Evolutionary conservation across 1,284 basidiomycete genomes (phyloP), one percentile per base, ranked within the genome.

Genomic region (Vanrija pseudolonga): DNA sequence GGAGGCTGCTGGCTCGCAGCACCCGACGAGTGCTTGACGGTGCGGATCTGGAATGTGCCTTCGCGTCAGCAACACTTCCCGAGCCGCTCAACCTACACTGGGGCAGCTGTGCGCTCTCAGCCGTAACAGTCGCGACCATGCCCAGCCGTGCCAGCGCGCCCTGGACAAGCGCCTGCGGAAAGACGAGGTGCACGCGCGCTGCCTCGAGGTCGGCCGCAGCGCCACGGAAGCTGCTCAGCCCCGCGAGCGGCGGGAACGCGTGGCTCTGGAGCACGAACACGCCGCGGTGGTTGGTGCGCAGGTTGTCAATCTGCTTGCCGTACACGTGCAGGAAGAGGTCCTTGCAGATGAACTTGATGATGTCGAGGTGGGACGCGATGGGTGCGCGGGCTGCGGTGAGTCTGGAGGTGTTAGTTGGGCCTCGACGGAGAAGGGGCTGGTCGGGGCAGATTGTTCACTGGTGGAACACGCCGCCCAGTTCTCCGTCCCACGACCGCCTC

Each of bases 331-430:
- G 57, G 62, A 75, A 74, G n/a, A 96, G 78, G 59, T 97, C 93
- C 71, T 97, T 97, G 79, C 93, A 97, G 57, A 97, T 82, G 68
- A 96, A 96, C 74, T 97, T 97, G 77, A 97, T 86, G 15, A 85
- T 85, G 64, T 97, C 93, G 9, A 97, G 80, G 2, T 91, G 89
- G 63, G 93, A 87, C 0, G 83, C 76, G 61, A 95, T 88, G 43
- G 89, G 80, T 28, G 85, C 79, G 57, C 86, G 80, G 55, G 90
- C 86, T 26, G 86, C 82, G 65, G 85, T 87, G 56, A 95, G 73
- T 57, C 89, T 92, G 66, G 32, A 3, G 37, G n/a, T 4, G 49
- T 64, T 28, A 57, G 52, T 18, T n/a, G n/a, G n/a, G n/a, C n/a
- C n/a, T n/a, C n/a, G n/a, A n/a, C n/a, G n/a, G n/a, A n/a, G n/a